Evolutionary conservation across 805 yeast species (phyloP).

Genomic region (Grigorovia humatica): DNA sequence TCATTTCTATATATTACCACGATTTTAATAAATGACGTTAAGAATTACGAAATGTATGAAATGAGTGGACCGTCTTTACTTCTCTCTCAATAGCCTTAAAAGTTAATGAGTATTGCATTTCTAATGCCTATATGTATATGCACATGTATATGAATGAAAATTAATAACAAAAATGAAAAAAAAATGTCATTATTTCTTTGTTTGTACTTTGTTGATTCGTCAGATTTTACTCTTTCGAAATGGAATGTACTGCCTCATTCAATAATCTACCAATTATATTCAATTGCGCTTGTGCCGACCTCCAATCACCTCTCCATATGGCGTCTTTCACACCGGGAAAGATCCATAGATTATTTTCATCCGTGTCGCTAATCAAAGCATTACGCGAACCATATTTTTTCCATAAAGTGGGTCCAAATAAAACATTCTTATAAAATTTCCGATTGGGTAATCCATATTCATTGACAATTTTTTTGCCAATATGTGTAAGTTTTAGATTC

Average conservation of each 20-base stretch:
- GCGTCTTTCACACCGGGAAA: constrained; percentile 72
- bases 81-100: too few relatives aligned
- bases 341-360: constrained; percentile 30
- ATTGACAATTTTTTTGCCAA: constrained; percentile 42
- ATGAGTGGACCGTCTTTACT: too few relatives aligned
- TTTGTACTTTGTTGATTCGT: too few relatives aligned
- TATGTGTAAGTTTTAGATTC: constrained; percentile 49
- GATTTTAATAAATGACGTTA: too few relatives aligned
- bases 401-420: constrained; percentile 57
- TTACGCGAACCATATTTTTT: constrained; percentile 45
- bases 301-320: constrained; percentile 40
- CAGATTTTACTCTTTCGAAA: constrained; percentile 13
- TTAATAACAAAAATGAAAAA: too few relatives aligned
- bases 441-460: constrained; percentile 38
- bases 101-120: too few relatives aligned
- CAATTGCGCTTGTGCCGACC: constrained; percentile 43
- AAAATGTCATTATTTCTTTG: neutral
- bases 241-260: constrained; percentile 18
- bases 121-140: too few relatives aligned
- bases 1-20: too few relatives aligned
- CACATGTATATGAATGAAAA: too few relatives aligned
- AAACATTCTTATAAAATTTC: constrained; percentile 54
- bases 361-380: constrained; percentile 8
- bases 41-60: too few relatives aligned
- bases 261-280: constrained; percentile 32